A percentile compares a stretch with the other conserved stretches of the same genome.
phyloP scores from a whole-genome alignment of 768 basidiomycete species.

The button mushroom (Agaricus bisporus) region DNA sequence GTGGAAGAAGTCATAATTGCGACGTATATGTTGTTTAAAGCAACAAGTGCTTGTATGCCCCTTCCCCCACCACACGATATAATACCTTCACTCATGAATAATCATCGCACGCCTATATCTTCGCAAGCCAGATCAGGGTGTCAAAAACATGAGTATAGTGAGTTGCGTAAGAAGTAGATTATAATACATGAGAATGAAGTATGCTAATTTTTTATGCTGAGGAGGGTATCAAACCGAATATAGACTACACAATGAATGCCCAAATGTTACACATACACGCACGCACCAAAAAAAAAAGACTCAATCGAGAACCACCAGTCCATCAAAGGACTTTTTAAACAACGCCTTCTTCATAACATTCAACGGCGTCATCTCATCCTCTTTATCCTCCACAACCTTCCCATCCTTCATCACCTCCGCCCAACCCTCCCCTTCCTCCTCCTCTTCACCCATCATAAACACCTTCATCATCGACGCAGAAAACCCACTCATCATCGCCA shows the following conservation, averaged over 20 bases:
- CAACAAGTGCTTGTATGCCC: no score
- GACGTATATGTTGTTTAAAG: no score
- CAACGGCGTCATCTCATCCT: slow-evolving; percentile 30
- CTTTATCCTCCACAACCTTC: slow-evolving; percentile 21
- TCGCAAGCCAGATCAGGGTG: no score
- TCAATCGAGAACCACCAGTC: slow-evolving; percentile 53
- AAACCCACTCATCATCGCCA: slow-evolving; percentile 66
- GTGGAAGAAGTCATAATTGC: no score
- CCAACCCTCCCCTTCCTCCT: slow-evolving; percentile 26
- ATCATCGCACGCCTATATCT: no score
- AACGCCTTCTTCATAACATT: slow-evolving; percentile 43
- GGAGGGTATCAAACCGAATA: no score
- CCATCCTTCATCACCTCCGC: slow-evolving; percentile 29
- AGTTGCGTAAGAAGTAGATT: no score
- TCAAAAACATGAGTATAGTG: no score
- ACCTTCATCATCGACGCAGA: slow-evolving; percentile 65
- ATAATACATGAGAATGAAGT: no score
- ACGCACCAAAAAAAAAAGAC: neutral
- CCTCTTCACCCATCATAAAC: slow-evolving; percentile 53
- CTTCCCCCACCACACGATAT: no score
- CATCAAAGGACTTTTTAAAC: slow-evolving; percentile 45
- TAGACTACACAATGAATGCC: neutral
- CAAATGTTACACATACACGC: neutral
- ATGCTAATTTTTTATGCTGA: no score
- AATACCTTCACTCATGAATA: no score